Evolutionary conservation across 352 stramenopile genomes (phyloP).

Genomic region (Pythium chondricola): DNA sequence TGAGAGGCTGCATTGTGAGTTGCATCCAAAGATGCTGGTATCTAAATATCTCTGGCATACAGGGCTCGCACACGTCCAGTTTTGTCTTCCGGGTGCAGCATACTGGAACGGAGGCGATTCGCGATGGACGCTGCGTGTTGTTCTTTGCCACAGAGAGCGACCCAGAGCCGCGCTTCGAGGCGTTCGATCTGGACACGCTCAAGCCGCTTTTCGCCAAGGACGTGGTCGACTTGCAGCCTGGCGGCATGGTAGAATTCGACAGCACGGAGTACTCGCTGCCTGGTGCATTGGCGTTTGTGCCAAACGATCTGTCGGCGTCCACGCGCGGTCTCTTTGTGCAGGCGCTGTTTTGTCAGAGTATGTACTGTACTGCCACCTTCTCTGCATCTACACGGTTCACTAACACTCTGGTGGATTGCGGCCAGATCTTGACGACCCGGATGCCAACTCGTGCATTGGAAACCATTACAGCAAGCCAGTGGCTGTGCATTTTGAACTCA

Average conservation of each 20-base stretch:
- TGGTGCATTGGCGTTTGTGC: constrained; percentile 54
- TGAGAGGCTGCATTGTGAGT: constrained; percentile 3
- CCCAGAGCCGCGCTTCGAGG: constrained; percentile 46
- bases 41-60: not conserved
- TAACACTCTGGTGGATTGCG: too few species aligned
- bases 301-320: constrained; percentile 43
- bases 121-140: constrained; percentile 44
- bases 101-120: constrained; percentile 26
- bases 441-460: constrained; percentile 50
- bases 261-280: constrained; percentile 52
- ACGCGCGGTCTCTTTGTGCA: constrained; percentile 42
- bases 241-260: constrained; percentile 60
- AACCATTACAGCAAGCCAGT: constrained; percentile 61
- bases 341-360: constrained; percentile 59
- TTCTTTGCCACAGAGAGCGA: constrained; percentile 42
- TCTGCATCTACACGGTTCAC: too few species aligned
- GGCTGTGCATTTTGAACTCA: constrained; percentile 26
- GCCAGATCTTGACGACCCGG: constrained; percentile 56
- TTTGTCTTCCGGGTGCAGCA: constrained; percentile 54
- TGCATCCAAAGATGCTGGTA: not conserved
- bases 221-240: constrained; percentile 41
- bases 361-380: too few species aligned
- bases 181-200: constrained; percentile 49
- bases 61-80: constrained; percentile 40
- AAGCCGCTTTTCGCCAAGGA: constrained; percentile 64